Conservation (phyloP, 2,329 filamentous ascomycete species). For the Penicillium expansum region DNA sequence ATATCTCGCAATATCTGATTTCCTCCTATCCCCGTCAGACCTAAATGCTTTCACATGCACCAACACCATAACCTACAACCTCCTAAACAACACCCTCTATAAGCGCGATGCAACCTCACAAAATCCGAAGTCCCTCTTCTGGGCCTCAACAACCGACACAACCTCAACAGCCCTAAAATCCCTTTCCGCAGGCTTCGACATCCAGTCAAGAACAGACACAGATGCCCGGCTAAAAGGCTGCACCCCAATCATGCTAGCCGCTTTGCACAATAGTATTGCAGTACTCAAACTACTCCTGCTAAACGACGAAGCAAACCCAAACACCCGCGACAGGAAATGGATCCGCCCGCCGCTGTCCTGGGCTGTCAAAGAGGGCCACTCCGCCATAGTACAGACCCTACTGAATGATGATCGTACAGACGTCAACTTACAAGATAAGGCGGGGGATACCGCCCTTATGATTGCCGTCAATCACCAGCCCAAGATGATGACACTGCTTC, state of each 20-base stretch:
- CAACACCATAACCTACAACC: slow-evolving; percentile 11
- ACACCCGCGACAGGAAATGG: slow-evolving; percentile 18
- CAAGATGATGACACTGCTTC: slow-evolving; percentile 9
- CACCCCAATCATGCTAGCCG: slow-evolving; percentile 19
- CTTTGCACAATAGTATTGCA: slow-evolving; percentile 12
- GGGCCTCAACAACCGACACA: slow-evolving; percentile 19
- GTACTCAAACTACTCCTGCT: slow-evolving; percentile 15
- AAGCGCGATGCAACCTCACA: slow-evolving; percentile 10
- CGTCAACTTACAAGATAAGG: slow-evolving; percentile 21
- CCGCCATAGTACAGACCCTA: slow-evolving; percentile 12
- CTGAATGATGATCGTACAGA: slow-evolving; percentile 17
- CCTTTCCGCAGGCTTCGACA: slow-evolving; percentile 18
- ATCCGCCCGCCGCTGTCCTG: slow-evolving; percentile 21
- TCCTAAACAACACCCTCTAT: slow-evolving; percentile 21
- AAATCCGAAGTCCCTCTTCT: slow-evolving; percentile 15
- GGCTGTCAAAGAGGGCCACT: slow-evolving; percentile 17
- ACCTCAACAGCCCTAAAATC: slow-evolving; percentile 9
- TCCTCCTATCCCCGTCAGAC: slow-evolving; percentile 9
- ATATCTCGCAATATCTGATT: slow-evolving; percentile 14
- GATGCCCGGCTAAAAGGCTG: slow-evolving; percentile 15
- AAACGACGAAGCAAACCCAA: slow-evolving; percentile 16
- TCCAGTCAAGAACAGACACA: slow-evolving; percentile 11
- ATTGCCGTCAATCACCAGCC: slow-evolving; percentile 12
- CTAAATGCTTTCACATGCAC: slow-evolving; percentile 18
- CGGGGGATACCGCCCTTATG: slow-evolving; percentile 20